Evolutionary conservation across 768 basidiomycete species (phyloP).

Genomic region (Infundibulicybe gibba): DNA sequence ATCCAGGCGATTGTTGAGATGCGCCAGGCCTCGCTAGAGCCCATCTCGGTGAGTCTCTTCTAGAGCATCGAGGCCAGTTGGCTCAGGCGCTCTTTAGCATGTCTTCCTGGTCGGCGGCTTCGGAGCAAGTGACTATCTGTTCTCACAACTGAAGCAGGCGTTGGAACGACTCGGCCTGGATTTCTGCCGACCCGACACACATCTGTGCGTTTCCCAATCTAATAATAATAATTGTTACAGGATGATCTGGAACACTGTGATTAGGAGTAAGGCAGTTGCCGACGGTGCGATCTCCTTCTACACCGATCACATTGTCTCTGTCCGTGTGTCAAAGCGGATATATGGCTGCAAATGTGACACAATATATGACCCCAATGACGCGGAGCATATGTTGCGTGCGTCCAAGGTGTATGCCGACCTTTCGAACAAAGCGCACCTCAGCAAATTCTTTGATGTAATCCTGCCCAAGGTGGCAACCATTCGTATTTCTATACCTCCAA

Average conservation of each 20-base stretch:
- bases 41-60: constrained; percentile 11
- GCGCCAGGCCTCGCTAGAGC: constrained; percentile 1
- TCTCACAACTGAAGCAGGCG: constrained; percentile 23
- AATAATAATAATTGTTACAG: too few relatives aligned
- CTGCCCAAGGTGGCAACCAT: neutral
- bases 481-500: neutral
- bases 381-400: neutral
- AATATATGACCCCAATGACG: neutral
- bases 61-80: neutral
- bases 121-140: constrained; percentile 41
- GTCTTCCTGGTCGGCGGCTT: constrained; percentile 43
- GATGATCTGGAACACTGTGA: neutral
- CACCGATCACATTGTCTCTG: constrained; percentile 2
- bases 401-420: neutral
- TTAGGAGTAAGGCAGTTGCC: neutral
- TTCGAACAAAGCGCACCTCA: neutral
- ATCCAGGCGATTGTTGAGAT: constrained; percentile 13
- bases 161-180: constrained; percentile 31
- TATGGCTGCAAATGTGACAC: constrained; percentile 1
- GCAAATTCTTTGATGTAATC: neutral
- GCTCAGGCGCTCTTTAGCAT: neutral
- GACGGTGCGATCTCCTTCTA: constrained; percentile 3
- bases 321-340: constrained; percentile 2
- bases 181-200: constrained; percentile 36
- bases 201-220: constrained; percentile 28